These are phyloP conservation scores for Imleria badia DNA, from an alignment of 768 basidiomycete species.

Conservation along the genomic window DNA sequence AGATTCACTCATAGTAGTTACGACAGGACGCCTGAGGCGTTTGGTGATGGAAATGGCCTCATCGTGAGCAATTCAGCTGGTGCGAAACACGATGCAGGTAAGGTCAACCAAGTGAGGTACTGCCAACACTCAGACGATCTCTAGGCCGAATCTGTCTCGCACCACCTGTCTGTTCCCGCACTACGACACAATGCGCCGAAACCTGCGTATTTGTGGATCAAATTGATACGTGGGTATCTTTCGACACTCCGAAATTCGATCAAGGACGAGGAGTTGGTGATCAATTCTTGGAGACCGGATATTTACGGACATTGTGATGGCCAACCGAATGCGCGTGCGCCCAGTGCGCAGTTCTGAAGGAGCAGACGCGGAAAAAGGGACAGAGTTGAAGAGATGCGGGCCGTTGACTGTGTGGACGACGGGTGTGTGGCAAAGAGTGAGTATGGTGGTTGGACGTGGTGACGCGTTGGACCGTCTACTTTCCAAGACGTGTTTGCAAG, in stretches of 20 bases:
- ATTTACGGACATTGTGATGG: constrained; percentile 88
- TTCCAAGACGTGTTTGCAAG: background rate
- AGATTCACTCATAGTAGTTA: background rate
- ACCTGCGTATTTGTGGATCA: constrained; percentile 76
- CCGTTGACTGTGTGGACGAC: constrained; percentile 72
- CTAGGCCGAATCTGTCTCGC: constrained; percentile 84
- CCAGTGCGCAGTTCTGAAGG: background rate
- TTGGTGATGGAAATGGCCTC: constrained; percentile 77
- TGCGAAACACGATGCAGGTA: constrained; percentile 77
- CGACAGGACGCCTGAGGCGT: constrained; percentile 68
- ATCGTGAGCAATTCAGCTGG: constrained; percentile 96
- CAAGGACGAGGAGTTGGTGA: constrained; percentile 61
- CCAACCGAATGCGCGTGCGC: constrained; percentile 60
- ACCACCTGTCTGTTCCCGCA: constrained; percentile 78
- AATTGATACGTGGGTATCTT: constrained; percentile 75
- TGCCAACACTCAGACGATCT: background rate
- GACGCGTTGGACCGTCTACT: constrained; percentile 35
- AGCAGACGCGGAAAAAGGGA: background rate
- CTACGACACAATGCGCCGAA: constrained; percentile 76
- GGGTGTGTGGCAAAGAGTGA: constrained; percentile 67
- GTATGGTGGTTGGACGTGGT: constrained; percentile 50
- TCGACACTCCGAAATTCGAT: constrained; percentile 54
- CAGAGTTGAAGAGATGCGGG: constrained; percentile 37
- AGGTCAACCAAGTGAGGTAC: constrained; percentile 16
- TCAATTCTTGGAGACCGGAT: constrained; percentile 93